Base-by-base conservation (phyloP, 345 rosid species). In the Heritiera littoralis region DNA sequence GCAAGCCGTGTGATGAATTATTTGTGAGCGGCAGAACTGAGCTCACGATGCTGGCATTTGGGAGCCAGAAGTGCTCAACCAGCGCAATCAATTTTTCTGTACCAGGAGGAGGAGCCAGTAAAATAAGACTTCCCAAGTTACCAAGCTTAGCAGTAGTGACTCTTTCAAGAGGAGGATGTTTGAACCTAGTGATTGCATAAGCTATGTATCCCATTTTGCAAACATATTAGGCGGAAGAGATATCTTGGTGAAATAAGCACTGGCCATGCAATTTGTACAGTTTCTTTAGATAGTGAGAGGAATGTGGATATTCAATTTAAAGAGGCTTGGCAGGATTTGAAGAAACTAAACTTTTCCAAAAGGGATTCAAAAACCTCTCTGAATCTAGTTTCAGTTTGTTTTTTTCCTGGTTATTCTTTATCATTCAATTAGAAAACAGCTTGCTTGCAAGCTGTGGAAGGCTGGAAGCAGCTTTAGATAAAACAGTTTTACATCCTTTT, bases 301-400 rank as follows among this genome's bases (percentile, higher is more conserved):
- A 66, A 65, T 30, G n/a, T 65, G 72, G 46, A 74, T 66, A 46
- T 40, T 66, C 71, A 59, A 55, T 65, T 78, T 65, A 49, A 48
- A 74, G 75, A 76, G n/a, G 58, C 48, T 63, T 56, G 81, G 55
- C 80, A 69, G 56, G 83, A 78, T 64, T 56, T 75, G 40, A 38
- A 66, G 79, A 84, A 80, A 63, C 72, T 79, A 79, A 75, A 51
- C 43, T 61, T 71, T 43, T 64, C 66, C 46, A 64, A 72, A 38
- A 2, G 11, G 66, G 76, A 79, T 58, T 49, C 80, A 2, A 74
- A 40, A 66, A 5, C 63, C 67, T 67, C 54, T 75, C 73, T 81
- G 54, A 74, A 75, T 76, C 15, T 80, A 14, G 80, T 78, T 41
- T 78, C 84, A 9, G 82, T 86, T 78, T 11, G 86, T 69, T 61